Base-by-base conservation (phyloP, 306 rosid species). In the Corylus avellana region DNA sequence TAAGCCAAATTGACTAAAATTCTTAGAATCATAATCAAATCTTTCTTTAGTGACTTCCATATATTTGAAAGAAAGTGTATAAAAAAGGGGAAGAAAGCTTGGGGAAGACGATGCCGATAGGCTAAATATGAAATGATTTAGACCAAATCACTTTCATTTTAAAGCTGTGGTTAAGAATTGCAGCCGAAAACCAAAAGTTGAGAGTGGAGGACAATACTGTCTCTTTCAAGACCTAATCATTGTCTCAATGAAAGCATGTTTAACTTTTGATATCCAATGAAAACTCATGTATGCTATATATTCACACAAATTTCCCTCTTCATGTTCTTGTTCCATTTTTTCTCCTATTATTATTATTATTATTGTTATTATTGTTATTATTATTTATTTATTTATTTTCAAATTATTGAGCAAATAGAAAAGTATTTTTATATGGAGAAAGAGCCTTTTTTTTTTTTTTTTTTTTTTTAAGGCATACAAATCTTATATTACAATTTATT, bases 201-300 rank as follows among this genome's bases (percentile, higher is more conserved):
- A 42, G 20, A 77, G 80, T 85, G 58, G 77, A 77, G 70, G 83
- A 76, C 76, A 72, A 50, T 48, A 8, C 49, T 77, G 73, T 73
- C 83, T 70, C 79, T 78, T 75, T 68, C 66, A 77, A 77, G 62
- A 69, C 66, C 58, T 17, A 44, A 79, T 80, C 58, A 66, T 47
- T 79, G 81, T 73, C 6, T 46, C 22, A 67, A 70, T 59, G 55
- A 79, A 85, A 62, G 67, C 18, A 47, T 76, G 78, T 55, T 83
- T 61, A 78, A n/a, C 80, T 76, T 86, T 82, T 48, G 72, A 69
- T 78, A 82, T 84, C 82, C 77, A 75, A 67, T 61, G 78, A 78
- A 4, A 78, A 67, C 55, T 72, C 81, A 49, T 37, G 22, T 77
- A 53, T 72, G 64, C 58, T 61, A 56, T 32, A 32, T 61, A 56